phyloP scores from a whole-genome alignment of 75 land plant genomes.

The Selaginella tamariscina region DNA sequence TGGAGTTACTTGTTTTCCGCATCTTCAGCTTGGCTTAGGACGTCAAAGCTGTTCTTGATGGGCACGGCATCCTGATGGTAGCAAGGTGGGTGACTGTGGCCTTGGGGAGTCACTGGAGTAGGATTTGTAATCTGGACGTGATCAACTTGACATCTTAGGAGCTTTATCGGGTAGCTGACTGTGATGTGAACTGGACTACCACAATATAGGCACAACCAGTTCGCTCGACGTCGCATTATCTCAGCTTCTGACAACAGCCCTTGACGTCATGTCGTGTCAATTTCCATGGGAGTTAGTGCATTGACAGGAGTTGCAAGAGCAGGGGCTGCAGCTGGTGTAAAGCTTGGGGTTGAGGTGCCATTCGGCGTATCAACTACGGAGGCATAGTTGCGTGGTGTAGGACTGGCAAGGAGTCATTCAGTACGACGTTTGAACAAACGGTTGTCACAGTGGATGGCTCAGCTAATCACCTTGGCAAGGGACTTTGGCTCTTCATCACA shows the following conservation, averaged over 20 bases:
- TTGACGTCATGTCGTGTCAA: background rate
- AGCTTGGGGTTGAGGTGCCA: background rate
- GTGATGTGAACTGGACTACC: background rate
- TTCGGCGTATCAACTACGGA: too few species aligned
- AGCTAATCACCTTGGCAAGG: background rate
- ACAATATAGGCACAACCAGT: background rate
- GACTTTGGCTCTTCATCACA: background rate
- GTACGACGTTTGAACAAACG: too few species aligned
- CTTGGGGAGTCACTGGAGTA: background rate
- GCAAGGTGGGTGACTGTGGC: too few species aligned
- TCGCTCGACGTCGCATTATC: background rate
- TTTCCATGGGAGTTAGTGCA: conserved; percentile 1
- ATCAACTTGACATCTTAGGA: background rate
- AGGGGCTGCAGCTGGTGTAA: background rate
- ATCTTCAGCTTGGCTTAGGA: background rate
- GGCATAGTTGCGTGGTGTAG: too few species aligned
- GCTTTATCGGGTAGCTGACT: too few species aligned
- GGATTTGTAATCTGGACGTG: background rate
- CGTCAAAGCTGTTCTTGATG: background rate
- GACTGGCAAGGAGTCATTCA: too few species aligned
- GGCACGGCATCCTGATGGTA: too few species aligned
- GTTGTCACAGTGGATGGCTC: background rate
- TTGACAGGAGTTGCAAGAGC: background rate
- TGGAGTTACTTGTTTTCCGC: background rate
- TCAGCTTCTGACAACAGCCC: background rate